A percentile compares a stretch with the other conserved stretches of the same genome.
These are phyloP conservation scores for Volvox africanus DNA, from an alignment of 139 green algal genomes.

Conservation along the genomic window DNA sequence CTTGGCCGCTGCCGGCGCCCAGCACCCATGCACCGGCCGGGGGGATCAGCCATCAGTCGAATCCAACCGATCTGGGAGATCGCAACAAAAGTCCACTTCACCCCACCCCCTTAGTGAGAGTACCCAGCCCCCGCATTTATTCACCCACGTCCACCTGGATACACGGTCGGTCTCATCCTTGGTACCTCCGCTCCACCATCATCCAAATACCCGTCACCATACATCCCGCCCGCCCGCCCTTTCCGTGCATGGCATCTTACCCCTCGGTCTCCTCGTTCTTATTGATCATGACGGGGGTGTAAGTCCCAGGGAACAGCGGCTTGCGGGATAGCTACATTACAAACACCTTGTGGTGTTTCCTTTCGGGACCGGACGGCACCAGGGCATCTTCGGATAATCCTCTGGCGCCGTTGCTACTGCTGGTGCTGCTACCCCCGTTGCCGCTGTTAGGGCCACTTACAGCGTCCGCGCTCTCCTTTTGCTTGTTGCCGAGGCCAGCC, in stretches of 20 bases:
- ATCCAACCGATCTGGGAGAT: too few relatives aligned
- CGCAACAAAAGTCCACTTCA: too few relatives aligned
- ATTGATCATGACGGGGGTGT: constrained; percentile 84
- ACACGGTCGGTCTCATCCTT: too few relatives aligned
- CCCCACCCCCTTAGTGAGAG: too few relatives aligned
- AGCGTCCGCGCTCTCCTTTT: background rate
- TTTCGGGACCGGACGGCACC: constrained; percentile 50
- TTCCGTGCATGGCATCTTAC: constrained; percentile 77
- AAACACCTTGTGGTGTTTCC: constrained; percentile 59
- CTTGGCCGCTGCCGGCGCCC: too few relatives aligned
- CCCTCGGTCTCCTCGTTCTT: constrained; percentile 78
- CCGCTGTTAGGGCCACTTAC: background rate
- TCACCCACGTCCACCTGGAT: too few relatives aligned
- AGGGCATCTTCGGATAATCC: constrained; percentile 31
- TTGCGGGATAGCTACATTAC: constrained; percentile 81
- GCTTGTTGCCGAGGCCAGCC: background rate
- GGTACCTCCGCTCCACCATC: too few relatives aligned
- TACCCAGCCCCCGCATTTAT: too few relatives aligned
- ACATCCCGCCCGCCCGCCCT: too few relatives aligned
- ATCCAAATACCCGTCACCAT: too few relatives aligned
- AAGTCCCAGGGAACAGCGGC: constrained; percentile 89
- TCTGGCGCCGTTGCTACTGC: background rate
- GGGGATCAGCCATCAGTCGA: too few relatives aligned
- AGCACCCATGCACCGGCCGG: too few relatives aligned
- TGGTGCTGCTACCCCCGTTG: background rate